A percentile compares a stretch with the other conserved stretches of the same genome.
These are phyloP conservation scores for Paracorniculantispora psalliotae DNA, from an alignment of 2,329 filamentous ascomycete genomes.

Conservation along the genomic window DNA sequence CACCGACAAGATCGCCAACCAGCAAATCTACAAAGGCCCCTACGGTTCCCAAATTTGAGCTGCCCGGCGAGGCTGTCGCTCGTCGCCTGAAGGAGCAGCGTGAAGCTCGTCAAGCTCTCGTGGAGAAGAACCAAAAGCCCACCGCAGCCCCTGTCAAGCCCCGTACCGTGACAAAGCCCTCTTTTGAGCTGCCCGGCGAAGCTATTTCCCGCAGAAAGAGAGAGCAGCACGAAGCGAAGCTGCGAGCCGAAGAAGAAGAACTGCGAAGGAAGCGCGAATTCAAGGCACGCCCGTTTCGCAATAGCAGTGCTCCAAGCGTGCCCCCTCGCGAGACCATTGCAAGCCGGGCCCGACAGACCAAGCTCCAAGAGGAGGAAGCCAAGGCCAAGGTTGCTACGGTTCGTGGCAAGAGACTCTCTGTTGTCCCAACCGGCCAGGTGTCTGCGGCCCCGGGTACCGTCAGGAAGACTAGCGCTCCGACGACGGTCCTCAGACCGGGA, in stretches of 20 bases:
- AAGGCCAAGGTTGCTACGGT: constrained; percentile 15
- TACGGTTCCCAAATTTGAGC: constrained; percentile 54
- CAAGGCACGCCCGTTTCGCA: constrained; percentile 54
- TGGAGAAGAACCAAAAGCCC: constrained; percentile 30
- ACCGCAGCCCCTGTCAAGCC: constrained; percentile 38
- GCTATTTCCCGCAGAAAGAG: constrained; percentile 52
- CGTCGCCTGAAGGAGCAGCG: constrained; percentile 53
- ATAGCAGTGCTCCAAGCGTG: constrained; percentile 35
- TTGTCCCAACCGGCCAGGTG: constrained; percentile 22
- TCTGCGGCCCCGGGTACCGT: constrained; percentile 21
- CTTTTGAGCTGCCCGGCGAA: constrained; percentile 60
- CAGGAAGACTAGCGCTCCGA: constrained; percentile 2
- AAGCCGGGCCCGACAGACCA: constrained; percentile 51
- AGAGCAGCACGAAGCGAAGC: constrained; percentile 50
- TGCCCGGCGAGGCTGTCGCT: constrained; percentile 58
- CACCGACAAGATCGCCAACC: constrained; percentile 8
- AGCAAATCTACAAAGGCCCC: constrained; percentile 50
- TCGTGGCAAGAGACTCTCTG: constrained; percentile 21
- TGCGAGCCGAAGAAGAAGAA: constrained; percentile 55
- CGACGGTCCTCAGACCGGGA: not conserved
- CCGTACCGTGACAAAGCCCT: constrained; percentile 48
- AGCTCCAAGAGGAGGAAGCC: constrained; percentile 27
- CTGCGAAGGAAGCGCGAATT: constrained; percentile 57
- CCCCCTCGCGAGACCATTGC: constrained; percentile 52
- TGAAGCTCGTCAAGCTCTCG: constrained; percentile 45